Evolutionary conservation across 169 alveolate species (phyloP), one percentile per base, ranked within the genome.

Genomic region (Eimeria mitis): DNA sequence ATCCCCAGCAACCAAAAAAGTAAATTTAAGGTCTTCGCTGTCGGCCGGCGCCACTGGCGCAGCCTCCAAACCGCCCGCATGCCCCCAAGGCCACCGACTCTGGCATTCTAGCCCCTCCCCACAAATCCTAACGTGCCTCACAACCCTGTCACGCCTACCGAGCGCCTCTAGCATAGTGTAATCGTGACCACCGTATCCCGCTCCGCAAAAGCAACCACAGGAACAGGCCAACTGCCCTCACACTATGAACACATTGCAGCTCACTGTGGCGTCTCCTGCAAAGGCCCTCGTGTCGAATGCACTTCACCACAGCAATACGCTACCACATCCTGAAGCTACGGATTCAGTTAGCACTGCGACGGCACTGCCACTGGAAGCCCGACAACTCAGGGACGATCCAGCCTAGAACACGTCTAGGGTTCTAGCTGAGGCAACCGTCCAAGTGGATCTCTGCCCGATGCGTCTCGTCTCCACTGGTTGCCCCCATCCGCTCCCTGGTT

Each of bases 1-100:
- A 87, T 61, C 92, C 92, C 92, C 92, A 87, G 92, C 92, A 87
- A 87, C 92, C 61, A 87, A 87, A 87, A 87, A 87, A 87, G 92
- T 87, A 87, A 87, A 87, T 87, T 87, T 87, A 75, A 87, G 65
- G 92, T 71, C 81, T 61, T 87, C 42, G 44, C 92, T 49, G 63
- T 63, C 42, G 92, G 92, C 92, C 61, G 92, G 92, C 92, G 63
- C 92, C 61, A 87, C 92, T 87, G 92, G 92, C 92, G 81, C 92
- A 87, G 92, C 92, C 92, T 87, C 92, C 81, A 87, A 40, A 59
- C 42, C 49, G 92, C 92, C 92, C 61, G 81, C 92, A 87, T 42
- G 92, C 92, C 81, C 54, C 71, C 79, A 63, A 87, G 56, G 54
- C 81, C 54, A 87, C 61, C 83, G 65, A 87, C 21, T 63, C 92